Evolutionary conservation across 2,329 filamentous ascomycete species (phyloP).

Genomic region (Diaporthe eres): DNA sequence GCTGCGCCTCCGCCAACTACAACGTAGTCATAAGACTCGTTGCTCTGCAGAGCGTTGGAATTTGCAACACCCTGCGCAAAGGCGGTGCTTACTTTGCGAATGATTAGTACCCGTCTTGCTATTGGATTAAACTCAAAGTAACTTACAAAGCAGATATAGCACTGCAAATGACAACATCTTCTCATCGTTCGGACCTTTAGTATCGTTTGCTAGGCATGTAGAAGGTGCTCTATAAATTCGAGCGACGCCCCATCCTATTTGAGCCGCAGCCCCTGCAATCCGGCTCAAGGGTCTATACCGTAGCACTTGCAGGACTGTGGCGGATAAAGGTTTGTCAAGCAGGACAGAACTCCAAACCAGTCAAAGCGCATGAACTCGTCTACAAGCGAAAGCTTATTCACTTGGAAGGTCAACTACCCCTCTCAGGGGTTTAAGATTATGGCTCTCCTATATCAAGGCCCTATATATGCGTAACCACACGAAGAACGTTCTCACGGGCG

Average conservation of each 20-base stretch:
- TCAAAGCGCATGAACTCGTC: background rate
- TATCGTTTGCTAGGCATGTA: too few species aligned
- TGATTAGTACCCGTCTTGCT: background rate
- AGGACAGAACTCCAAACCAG: background rate
- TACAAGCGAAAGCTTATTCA: conserved; percentile 8
- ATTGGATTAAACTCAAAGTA: too few species aligned
- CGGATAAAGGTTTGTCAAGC: background rate
- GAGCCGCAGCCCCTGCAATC: background rate
- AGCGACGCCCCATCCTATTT: background rate
- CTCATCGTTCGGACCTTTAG: background rate
- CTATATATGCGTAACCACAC: background rate
- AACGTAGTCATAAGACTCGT: conserved; percentile 70
- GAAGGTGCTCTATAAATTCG: background rate
- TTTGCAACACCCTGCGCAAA: background rate
- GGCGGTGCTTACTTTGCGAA: background rate
- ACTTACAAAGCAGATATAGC: background rate
- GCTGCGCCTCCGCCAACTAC: conserved; percentile 74
- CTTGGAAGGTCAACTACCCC: background rate
- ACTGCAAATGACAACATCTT: background rate
- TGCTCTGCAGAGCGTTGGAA: conserved; percentile 11
- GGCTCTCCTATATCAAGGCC: background rate
- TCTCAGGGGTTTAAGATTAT: background rate
- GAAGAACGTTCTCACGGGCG: background rate
- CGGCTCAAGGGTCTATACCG: background rate
- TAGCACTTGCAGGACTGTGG: background rate